Evolutionary conservation across 2,329 filamentous ascomycete genomes (phyloP).

Genomic region (Cordyceps cicadae): DNA sequence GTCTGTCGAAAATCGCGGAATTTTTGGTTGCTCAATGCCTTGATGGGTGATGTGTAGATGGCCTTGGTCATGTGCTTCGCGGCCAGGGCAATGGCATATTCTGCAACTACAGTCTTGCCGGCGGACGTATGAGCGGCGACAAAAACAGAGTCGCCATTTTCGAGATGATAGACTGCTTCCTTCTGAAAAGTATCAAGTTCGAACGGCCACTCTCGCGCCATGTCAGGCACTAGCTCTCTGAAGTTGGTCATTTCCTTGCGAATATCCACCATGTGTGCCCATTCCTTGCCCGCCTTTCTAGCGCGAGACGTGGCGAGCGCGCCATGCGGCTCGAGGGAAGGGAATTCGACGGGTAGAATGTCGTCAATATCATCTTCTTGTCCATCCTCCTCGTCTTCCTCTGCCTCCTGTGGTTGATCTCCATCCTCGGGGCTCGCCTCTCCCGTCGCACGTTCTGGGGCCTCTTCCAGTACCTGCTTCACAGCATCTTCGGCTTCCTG

Average conservation of each 20-base stretch:
- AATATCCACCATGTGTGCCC: conserved; percentile 98
- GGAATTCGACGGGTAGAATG: conserved; percentile 85
- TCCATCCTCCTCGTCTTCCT: conserved; percentile 23
- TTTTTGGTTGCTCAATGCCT: conserved; percentile 96
- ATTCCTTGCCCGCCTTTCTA: conserved; percentile 73
- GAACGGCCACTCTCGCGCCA: conserved; percentile 94
- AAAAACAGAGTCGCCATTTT: conserved; percentile 94
- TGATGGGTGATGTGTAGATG: conserved; percentile 98
- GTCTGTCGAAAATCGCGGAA: conserved; percentile 86
- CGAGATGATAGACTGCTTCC: conserved; percentile 94
- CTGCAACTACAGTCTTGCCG: conserved; percentile 94
- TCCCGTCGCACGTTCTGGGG: conserved; percentile 33
- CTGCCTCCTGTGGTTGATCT: conserved; percentile 23
- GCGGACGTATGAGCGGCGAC: conserved; percentile 96
- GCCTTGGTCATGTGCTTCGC: conserved; percentile 99
- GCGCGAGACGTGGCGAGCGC: conserved; percentile 62
- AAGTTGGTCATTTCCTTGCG: conserved; percentile 93
- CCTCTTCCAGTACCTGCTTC: conserved; percentile 50
- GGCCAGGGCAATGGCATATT: conserved; percentile 93
- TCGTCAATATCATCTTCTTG: conserved; percentile 68
- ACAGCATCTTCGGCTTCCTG: conserved; percentile 61
- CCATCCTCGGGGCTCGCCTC: conserved; percentile 25
- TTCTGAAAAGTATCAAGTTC: conserved; percentile 98
- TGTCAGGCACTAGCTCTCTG: conserved; percentile 83
- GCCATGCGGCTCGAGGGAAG: conserved; percentile 78